Conservation (phyloP, 371 early-diverging fungal genomes). For the Rhizopus microsporus region DNA sequence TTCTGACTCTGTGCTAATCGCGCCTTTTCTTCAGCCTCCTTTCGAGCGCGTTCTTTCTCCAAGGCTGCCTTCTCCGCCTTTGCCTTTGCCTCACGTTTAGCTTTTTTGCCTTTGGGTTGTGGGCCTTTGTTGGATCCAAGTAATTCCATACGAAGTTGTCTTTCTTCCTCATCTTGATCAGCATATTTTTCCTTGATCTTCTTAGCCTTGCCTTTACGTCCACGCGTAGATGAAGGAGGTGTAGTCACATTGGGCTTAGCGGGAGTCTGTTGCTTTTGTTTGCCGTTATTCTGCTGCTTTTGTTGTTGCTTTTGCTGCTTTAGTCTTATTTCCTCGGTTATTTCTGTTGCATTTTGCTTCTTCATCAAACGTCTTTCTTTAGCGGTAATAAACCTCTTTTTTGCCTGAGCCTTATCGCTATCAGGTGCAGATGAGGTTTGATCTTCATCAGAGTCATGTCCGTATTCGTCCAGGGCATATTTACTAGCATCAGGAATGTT, state of each 20-base stretch:
- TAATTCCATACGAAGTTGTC: constrained; percentile 79
- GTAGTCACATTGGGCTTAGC: constrained; percentile 14
- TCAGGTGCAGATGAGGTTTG: neutral
- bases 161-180: constrained; percentile 94
- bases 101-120: constrained; percentile 74
- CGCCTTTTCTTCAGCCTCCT: constrained; percentile 15
- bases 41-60: constrained; percentile 34
- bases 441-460: constrained; percentile 58
- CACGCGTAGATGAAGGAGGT: constrained; percentile 64
- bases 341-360: constrained; percentile 47
- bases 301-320: constrained; percentile 12
- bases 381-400: constrained; percentile 65
- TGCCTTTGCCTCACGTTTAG: constrained; percentile 60
- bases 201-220: constrained; percentile 85
- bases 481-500: constrained; percentile 48
- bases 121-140: constrained; percentile 76
- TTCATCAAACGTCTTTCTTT: constrained; percentile 78
- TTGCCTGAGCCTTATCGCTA: constrained; percentile 1
- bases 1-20: constrained; percentile 1
- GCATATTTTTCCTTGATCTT: constrained; percentile 92
- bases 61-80: constrained; percentile 46
- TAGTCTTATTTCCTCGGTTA: constrained; percentile 20
- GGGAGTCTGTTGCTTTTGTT: constrained; percentile 11
- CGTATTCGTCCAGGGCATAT: constrained; percentile 73
- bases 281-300: constrained; percentile 14